Evolutionary conservation across 2,329 filamentous ascomycete species (phyloP), one percentile per base, ranked within the genome.

Genomic region (Torrubiella hemipterigena): DNA sequence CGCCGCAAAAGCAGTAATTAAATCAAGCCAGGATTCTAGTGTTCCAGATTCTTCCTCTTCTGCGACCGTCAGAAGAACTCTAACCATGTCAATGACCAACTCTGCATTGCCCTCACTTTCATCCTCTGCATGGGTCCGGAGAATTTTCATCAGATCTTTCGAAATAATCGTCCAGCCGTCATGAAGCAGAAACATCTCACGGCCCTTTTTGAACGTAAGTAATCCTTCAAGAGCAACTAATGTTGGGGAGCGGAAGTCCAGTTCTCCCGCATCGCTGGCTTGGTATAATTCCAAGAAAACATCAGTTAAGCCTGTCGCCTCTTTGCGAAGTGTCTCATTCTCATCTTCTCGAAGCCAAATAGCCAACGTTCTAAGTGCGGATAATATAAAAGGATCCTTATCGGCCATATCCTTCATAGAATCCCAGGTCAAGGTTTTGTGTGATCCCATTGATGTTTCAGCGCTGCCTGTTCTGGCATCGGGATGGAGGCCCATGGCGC

Each of bases 321-420:
- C 69, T 29, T 58, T 64, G 9, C 73, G 57, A 23, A 81, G 45
- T 7, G 56, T 51, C 11, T 73, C 67, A 24, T 73, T 73, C 24
- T 81, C 76, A 34, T 82, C 77, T 38, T 82, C 77, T 7, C 72
- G 61, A n/a, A 81, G 55, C 78, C 78, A 82, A 13, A 81, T 61
- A 1, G 73, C 65, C 18, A 81, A 45, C 0, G 69, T 56, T 27
- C 72, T 57, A 15, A 80, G 51, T 0, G 69, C 65, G 4, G 76
- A 67, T 3, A 77, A 59, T 2, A 77, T 58, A 7, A 81, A 56
- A 2, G 70, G 65, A 41, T 82, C 77, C 6, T 63, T 55, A 3
- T 60, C 57, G 4, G 56, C 56, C 18, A 58, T 54, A 38, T 63
- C 55, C 8, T 61, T 59, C 33, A 63, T 60, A 1, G 67, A 63